phyloP scores from a whole-genome alignment of 2,329 filamentous ascomycete species.

The Aureobasidium vineae region DNA sequence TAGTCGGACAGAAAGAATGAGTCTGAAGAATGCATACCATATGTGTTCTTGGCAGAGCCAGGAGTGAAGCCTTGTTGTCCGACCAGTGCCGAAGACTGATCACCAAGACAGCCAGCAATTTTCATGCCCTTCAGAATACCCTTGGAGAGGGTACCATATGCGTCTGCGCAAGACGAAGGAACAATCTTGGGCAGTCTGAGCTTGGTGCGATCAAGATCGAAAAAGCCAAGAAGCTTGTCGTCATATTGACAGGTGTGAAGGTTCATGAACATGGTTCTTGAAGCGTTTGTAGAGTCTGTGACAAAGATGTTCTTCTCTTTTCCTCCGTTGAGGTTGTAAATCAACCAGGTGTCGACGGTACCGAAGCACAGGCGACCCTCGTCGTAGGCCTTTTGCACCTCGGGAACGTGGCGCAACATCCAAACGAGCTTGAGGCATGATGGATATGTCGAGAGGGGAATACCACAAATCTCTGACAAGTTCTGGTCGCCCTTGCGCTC shows the following conservation, averaged over 20 bases:
- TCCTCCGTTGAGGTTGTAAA: constrained; percentile 76
- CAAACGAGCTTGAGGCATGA: constrained; percentile 80
- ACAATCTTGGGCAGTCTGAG: constrained; percentile 74
- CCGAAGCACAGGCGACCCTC: constrained; percentile 75
- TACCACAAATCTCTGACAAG: constrained; percentile 67
- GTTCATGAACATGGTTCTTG: constrained; percentile 91
- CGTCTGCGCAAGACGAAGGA: constrained; percentile 69
- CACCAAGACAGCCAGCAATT: constrained; percentile 74
- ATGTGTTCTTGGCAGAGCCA: constrained; percentile 82
- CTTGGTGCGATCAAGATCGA: constrained; percentile 68
- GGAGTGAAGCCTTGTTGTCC: constrained; percentile 79
- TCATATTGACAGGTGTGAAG: constrained; percentile 78
- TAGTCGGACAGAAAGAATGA: neutral
- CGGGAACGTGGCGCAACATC: constrained; percentile 68
- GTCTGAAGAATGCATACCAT: constrained; percentile 50
- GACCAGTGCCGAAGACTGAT: constrained; percentile 78
- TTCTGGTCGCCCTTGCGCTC: constrained; percentile 63
- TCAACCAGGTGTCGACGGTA: constrained; percentile 81
- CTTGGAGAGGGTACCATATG: constrained; percentile 63
- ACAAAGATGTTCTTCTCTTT: constrained; percentile 66
- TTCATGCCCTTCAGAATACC: constrained; percentile 65
- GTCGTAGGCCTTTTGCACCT: constrained; percentile 70
- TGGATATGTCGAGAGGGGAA: constrained; percentile 82
- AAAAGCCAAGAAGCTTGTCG: constrained; percentile 72
- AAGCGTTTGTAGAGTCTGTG: constrained; percentile 85